Base-by-base conservation (phyloP, 148 eudicot species). In the Camellia lanceoleosa region DNA sequence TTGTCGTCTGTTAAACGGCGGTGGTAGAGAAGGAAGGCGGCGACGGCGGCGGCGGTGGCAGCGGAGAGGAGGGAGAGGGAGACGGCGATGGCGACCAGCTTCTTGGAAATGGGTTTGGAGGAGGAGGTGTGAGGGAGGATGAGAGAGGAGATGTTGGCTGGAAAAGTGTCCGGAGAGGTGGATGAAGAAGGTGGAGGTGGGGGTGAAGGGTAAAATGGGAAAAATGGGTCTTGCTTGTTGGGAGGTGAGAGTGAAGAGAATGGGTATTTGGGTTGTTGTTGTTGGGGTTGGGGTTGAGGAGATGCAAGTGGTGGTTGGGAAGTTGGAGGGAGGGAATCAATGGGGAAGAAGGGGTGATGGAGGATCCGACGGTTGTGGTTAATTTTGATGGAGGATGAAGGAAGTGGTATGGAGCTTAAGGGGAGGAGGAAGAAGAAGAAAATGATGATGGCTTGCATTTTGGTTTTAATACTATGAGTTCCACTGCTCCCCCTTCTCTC, bases 101-200 rank as follows among this genome's bases (percentile, higher is more conserved):
- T 93, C 2, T 80, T 43, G 8, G 95, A 87, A 19, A 82, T 56
- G 82, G 86, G 80, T 78, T 83, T 90, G 68, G 88, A 71, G 43
- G 81, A 20, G 7, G 89, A 69, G 59, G 90, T 68, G n/a, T 82
- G 76, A 1, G 97, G 93, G 64, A 91, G 88, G 14, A 86, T 82
- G 11, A 94, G 88, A 16, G 94, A 89, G 83, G 97, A 95, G 74
- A 91, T 90, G 85, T 91, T 95, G 46, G 98, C 97, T 14, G 98
- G 98, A 13, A 94, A 92, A 4, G 98, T 89, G 7, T 92, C 85
- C 52, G 84, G 81, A 0, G 85, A 43, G 64, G 88, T n/a, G 68
- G 85, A 10, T 15, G 82, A 85, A 0, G 84, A 88, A 0, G 85
- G 87, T 0, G 87, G 92, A 0, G 91, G 91, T 0, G 90, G 38